These are phyloP conservation scores for Conoideocrella luteorostrata DNA, from an alignment of 2,329 filamentous ascomycete genomes.

Conservation along the genomic window DNA sequence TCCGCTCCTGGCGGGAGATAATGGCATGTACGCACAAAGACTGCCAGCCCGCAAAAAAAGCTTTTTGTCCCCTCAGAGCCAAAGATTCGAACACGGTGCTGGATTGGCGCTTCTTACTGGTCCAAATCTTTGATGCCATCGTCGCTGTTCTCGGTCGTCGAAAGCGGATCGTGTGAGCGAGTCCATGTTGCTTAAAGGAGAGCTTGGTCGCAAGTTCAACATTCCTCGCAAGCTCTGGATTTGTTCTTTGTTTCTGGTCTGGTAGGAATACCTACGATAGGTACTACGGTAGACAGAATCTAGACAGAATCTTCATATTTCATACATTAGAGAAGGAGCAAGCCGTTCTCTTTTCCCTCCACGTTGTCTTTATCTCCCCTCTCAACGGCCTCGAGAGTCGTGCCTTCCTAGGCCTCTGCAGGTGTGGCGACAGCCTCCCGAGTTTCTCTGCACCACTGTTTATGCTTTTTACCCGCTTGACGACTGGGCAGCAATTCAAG, in stretches of 20 bases:
- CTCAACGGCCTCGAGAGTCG: neutral
- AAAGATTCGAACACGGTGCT: constrained; percentile 13
- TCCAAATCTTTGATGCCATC: neutral
- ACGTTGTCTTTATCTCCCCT: neutral
- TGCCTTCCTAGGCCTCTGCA: neutral
- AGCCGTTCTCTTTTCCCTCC: neutral
- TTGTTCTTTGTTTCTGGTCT: neutral
- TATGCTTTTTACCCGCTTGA: too few relatives aligned
- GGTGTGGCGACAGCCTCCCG: neutral
- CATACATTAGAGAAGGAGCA: too few relatives aligned
- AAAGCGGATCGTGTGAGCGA: constrained; percentile 10
- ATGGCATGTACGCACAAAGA: too few relatives aligned
- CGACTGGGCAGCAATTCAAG: too few relatives aligned
- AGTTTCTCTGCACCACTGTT: neutral
- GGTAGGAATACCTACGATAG: neutral
- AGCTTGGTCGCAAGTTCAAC: neutral
- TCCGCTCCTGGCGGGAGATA: neutral
- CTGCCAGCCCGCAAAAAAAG: constrained; percentile 6
- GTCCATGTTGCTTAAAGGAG: constrained; percentile 3
- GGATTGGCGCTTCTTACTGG: constrained; percentile 14
- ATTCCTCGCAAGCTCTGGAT: neutral
- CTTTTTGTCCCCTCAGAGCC: constrained; percentile 10
- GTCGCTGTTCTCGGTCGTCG: constrained; percentile 9
- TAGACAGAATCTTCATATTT: too few relatives aligned
- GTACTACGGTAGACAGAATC: too few relatives aligned